These are phyloP conservation scores for Porcisia hertigi DNA, from an alignment of 208 protist species.

Conservation along the genomic window DNA sequence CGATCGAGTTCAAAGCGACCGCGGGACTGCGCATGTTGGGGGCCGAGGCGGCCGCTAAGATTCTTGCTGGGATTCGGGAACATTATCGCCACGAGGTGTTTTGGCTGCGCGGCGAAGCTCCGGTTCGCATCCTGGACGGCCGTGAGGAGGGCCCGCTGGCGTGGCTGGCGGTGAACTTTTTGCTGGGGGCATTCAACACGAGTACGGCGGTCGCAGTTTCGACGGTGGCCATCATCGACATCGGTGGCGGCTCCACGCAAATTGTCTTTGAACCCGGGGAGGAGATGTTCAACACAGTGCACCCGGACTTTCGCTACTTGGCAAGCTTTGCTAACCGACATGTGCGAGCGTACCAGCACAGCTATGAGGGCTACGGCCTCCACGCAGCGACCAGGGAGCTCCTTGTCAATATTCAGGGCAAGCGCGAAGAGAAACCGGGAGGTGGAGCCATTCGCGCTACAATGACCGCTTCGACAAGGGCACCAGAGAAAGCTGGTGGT, in stretches of 20 bases:
- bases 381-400: slow-evolving; percentile 54
- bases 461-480: not conserved
- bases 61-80: slow-evolving; percentile 36
- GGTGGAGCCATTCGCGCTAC: not conserved
- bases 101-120: slow-evolving; percentile 49
- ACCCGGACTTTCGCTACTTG: slow-evolving; percentile 21
- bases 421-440: not conserved
- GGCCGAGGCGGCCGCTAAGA: slow-evolving; percentile 28
- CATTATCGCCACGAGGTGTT: slow-evolving; percentile 34
- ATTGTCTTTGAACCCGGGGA: slow-evolving; percentile 65
- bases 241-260: slow-evolving; percentile 84
- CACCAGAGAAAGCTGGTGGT: not conserved
- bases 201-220: not conserved
- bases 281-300: slow-evolving; percentile 8
- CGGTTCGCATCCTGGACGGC: slow-evolving; percentile 77
- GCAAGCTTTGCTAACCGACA: slow-evolving; percentile 25
- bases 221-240: slow-evolving; percentile 69
- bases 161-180: slow-evolving; percentile 88
- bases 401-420: slow-evolving; percentile 32
- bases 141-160: slow-evolving; percentile 80
- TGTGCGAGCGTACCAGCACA: slow-evolving; percentile 74
- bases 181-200: slow-evolving; percentile 41
- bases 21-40: slow-evolving; percentile 68
- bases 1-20: slow-evolving; percentile 73
- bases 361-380: slow-evolving; percentile 81